Evolutionary conservation across 345 rosid species (phyloP).

Genomic region (Lumnitzera racemosa): DNA sequence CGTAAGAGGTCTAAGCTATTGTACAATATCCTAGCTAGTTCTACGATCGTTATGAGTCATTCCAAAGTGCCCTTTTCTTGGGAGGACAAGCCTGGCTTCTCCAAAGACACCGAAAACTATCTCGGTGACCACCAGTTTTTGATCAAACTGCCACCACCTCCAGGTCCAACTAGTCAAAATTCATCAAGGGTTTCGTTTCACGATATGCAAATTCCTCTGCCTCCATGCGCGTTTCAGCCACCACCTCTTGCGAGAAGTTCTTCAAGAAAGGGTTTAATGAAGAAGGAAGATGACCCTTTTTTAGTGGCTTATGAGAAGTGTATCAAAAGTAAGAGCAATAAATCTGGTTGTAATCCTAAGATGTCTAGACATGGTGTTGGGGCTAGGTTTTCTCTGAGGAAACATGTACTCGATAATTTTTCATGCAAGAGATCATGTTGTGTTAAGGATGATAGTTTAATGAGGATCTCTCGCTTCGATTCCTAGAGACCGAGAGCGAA

Average conservation of each 20-base stretch:
- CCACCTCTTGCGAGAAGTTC: constrained; percentile 12
- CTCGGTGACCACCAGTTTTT: not conserved
- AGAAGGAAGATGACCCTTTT: constrained; percentile 37
- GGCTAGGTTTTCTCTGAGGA: constrained; percentile 8
- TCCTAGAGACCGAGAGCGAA: constrained; percentile 1
- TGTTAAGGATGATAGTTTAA: constrained; percentile 29
- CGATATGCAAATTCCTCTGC: constrained; percentile 28
- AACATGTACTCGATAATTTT: constrained; percentile 11
- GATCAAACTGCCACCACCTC: constrained; percentile 33
- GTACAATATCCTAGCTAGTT: no score
- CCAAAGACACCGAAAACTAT: constrained; percentile 7
- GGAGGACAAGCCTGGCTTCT: constrained; percentile 30
- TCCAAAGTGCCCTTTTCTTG: constrained; percentile 30
- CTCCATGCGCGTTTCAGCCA: constrained; percentile 29
- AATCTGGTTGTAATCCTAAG: constrained; percentile 3
- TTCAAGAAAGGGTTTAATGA: constrained; percentile 21
- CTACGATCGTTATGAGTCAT: no score
- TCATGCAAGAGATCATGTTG: constrained; percentile 36
- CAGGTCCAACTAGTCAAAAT: constrained; percentile 9
- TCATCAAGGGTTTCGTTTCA: constrained; percentile 5
- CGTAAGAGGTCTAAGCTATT: constrained; percentile 5
- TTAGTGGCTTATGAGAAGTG: constrained; percentile 42
- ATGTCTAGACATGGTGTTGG: not conserved
- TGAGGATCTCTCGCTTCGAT: constrained; percentile 27
- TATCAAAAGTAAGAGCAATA: constrained; percentile 15